These are phyloP conservation scores for Saccharomycopsis sp. DNA, from an alignment of 805 yeast genomes.

Conservation along the genomic window DNA sequence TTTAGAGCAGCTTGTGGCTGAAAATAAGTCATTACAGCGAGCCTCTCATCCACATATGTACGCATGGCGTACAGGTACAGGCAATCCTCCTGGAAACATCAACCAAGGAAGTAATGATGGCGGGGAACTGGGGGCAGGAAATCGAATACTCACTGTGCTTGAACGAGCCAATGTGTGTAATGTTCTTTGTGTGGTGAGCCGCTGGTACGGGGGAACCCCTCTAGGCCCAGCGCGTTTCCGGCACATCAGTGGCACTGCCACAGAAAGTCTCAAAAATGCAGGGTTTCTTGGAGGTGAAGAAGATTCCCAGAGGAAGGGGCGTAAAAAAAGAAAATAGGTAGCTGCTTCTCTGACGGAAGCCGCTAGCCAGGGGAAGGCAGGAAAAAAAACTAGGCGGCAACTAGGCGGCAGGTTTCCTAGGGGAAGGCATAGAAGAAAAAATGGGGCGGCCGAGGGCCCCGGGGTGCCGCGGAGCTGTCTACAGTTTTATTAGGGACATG, in stretches of 20 bases:
- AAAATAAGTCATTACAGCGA: slow-evolving; percentile 43
- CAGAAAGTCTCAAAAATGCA: slow-evolving; percentile 36
- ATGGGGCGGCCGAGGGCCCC: too few species aligned
- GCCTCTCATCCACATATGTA: slow-evolving; percentile 70
- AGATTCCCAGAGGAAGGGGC: background rate
- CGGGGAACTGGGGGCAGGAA: slow-evolving; percentile 75
- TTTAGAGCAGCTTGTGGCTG: slow-evolving; percentile 35
- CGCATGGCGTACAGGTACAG: slow-evolving; percentile 58
- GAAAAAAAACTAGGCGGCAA: too few species aligned
- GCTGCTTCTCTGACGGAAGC: too few species aligned
- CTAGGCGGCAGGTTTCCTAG: too few species aligned
- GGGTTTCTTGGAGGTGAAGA: background rate
- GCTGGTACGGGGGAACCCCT: slow-evolving; percentile 82
- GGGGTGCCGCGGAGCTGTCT: too few species aligned
- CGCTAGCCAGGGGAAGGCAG: too few species aligned
- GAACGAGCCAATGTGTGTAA: slow-evolving; percentile 44
- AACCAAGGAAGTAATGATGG: slow-evolving; percentile 61
- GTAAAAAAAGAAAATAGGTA: background rate
- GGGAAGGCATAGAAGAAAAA: too few species aligned
- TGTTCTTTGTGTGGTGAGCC: slow-evolving; percentile 57
- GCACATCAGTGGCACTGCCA: slow-evolving; percentile 52
- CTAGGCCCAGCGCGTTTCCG: slow-evolving; percentile 68
- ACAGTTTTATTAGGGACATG: too few species aligned
- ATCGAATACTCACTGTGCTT: slow-evolving; percentile 47
- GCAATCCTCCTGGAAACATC: slow-evolving; percentile 16